A percentile compares a stretch with the other conserved stretches of the same genome.
These are phyloP conservation scores for Rubus idaeus DNA, from an alignment of 306 rosid species.

Conservation along the genomic window DNA sequence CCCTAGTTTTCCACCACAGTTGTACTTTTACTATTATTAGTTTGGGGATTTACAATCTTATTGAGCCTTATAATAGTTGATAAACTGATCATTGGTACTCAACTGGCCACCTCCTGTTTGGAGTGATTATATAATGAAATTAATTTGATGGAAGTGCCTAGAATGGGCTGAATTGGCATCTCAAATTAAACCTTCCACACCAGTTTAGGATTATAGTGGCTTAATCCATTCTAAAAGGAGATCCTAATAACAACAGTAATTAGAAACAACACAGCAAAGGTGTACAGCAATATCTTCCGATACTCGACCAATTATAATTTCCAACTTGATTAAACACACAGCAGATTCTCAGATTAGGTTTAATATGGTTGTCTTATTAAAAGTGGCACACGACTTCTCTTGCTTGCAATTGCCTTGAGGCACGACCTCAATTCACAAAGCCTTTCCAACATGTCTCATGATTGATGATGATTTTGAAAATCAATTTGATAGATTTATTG, in stretches of 20 bases:
- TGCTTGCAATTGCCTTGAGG: not conserved
- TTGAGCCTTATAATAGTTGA: conserved; percentile 8
- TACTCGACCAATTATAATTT: not conserved
- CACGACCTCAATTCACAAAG: not conserved
- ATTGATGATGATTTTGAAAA: too few relatives aligned
- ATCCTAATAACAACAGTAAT: not conserved
- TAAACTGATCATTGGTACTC: not conserved
- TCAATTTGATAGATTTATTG: too few relatives aligned
- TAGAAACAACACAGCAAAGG: not conserved
- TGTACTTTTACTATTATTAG: not conserved
- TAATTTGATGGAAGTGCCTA: not conserved
- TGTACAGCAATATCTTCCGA: not conserved
- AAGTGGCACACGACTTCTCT: not conserved
- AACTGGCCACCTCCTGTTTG: conserved; percentile 6
- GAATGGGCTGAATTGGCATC: too few relatives aligned
- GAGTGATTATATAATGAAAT: not conserved
- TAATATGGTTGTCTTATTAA: too few relatives aligned
- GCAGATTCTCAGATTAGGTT: not conserved
- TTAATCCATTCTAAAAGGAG: not conserved
- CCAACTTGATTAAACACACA: not conserved
- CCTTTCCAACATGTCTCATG: too few relatives aligned
- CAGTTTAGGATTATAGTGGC: not conserved
- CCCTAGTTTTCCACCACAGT: conserved; percentile 16
- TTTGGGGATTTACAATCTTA: not conserved
- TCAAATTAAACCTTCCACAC: not conserved